phyloP scores from a whole-genome alignment of 805 yeast species.

The Saturnispora hagleri region DNA sequence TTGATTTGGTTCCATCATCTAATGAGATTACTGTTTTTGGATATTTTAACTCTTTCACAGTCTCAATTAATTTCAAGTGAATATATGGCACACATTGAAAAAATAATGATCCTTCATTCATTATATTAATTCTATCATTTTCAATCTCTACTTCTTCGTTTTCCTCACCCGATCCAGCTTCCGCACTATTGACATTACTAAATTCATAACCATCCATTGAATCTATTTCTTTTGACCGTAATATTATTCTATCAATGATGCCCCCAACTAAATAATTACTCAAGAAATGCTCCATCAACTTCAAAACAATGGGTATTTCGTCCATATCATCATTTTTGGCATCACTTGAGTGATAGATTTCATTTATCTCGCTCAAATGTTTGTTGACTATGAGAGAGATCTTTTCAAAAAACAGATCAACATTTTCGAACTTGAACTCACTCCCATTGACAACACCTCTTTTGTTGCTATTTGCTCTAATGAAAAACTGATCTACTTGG shows the following conservation, averaged over 20 bases:
- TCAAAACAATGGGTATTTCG: slow-evolving; percentile 28
- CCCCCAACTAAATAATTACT: slow-evolving; percentile 30
- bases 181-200: slow-evolving; percentile 22
- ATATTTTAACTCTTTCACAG: slow-evolving; percentile 19
- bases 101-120: slow-evolving; percentile 27
- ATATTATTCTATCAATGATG: slow-evolving; percentile 25
- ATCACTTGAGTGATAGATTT: slow-evolving; percentile 15
- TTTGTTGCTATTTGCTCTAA: slow-evolving; percentile 4
- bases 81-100: slow-evolving; percentile 30
- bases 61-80: slow-evolving; percentile 20
- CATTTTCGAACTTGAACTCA: slow-evolving; percentile 16
- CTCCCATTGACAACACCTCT: slow-evolving; percentile 26
- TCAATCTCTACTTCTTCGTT: slow-evolving; percentile 2
- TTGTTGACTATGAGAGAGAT: slow-evolving; percentile 15
- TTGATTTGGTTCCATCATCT: slow-evolving; percentile 5
- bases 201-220: slow-evolving; percentile 10
- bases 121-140: slow-evolving; percentile 19
- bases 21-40: slow-evolving; percentile 18
- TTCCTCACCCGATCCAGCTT: neutral
- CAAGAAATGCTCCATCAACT: slow-evolving; percentile 27
- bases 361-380: slow-evolving; percentile 23
- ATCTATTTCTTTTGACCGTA: slow-evolving; percentile 28
- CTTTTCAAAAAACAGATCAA: slow-evolving; percentile 21
- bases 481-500: slow-evolving; percentile 17
- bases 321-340: slow-evolving; percentile 14